Conservation (phyloP, 2,329 filamentous ascomycete genomes). For the Amauroascus verrucosus region DNA sequence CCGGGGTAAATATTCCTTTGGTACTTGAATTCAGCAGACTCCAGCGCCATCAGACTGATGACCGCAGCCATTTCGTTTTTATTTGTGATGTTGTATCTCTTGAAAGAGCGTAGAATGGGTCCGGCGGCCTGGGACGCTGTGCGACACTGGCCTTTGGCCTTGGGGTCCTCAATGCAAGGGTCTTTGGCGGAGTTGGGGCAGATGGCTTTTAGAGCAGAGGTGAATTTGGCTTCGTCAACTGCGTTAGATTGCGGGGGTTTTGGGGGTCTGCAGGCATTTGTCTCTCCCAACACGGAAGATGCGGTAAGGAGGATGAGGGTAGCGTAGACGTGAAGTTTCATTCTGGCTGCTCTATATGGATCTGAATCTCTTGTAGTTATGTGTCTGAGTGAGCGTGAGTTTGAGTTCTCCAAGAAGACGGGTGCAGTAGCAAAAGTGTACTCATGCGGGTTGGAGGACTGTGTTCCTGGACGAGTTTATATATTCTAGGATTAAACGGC, state of each 20-base stretch:
- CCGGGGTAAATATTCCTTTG: slow-evolving; percentile 54
- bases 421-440: not conserved
- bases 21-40: slow-evolving; percentile 60
- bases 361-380: not conserved
- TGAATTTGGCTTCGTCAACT: not conserved
- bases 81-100: slow-evolving; percentile 45
- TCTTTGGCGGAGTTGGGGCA: slow-evolving; percentile 43
- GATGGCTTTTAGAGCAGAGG: slow-evolving; percentile 31
- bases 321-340: slow-evolving; percentile 1
- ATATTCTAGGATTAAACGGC: too few species aligned
- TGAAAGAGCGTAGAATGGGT: slow-evolving; percentile 48
- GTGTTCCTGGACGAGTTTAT: too few species aligned
- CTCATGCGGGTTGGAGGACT: not conserved
- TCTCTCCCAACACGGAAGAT: not conserved
- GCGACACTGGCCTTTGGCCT: slow-evolving; percentile 50
- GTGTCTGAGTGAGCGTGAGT: not conserved
- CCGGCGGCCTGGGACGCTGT: slow-evolving; percentile 53
- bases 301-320: not conserved
- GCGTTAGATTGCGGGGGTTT: not conserved
- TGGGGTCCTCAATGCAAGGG: slow-evolving; percentile 40
- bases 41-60: slow-evolving; percentile 60
- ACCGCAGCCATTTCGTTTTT: slow-evolving; percentile 57
- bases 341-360: not conserved
- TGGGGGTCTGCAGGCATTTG: not conserved
- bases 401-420: not conserved